These are phyloP conservation scores for Prunus campanulata DNA, from an alignment of 306 rosid genomes.

Conservation along the genomic window DNA sequence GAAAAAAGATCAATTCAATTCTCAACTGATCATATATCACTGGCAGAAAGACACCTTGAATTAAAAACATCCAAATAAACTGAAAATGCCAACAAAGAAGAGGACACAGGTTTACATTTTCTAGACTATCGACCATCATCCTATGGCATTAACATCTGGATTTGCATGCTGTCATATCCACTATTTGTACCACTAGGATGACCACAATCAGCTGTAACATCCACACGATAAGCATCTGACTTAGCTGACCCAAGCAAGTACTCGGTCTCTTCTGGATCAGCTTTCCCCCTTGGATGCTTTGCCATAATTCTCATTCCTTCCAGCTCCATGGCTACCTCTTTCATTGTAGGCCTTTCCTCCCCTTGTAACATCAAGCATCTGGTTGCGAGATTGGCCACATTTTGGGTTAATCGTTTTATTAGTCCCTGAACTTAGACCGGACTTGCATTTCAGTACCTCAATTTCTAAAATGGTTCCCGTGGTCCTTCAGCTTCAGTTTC, in stretches of 20 bases:
- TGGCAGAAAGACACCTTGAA: too few relatives aligned
- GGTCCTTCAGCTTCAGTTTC: too few relatives aligned
- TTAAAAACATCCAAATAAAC: too few relatives aligned
- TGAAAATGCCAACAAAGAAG: too few relatives aligned
- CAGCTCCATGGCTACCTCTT: background rate
- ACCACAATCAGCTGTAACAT: background rate
- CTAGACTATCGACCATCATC: background rate
- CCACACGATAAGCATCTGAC: too few relatives aligned
- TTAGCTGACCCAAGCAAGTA: background rate
- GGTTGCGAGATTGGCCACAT: background rate
- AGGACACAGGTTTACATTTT: too few relatives aligned
- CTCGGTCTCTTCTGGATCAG: background rate
- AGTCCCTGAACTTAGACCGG: too few relatives aligned
- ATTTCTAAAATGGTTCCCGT: too few relatives aligned
- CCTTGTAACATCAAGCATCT: slow-evolving; percentile 1
- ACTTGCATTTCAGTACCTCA: too few relatives aligned
- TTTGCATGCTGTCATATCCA: background rate
- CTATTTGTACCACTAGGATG: background rate
- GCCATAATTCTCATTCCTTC: background rate
- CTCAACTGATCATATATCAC: too few relatives aligned
- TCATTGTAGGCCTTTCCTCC: slow-evolving; percentile 8
- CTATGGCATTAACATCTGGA: background rate
- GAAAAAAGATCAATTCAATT: too few relatives aligned
- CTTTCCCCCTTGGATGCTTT: background rate
- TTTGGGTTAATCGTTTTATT: too few relatives aligned